Conservation (phyloP, 2,329 filamentous ascomycete genomes). For the Scleromitrula shiraiana region DNA sequence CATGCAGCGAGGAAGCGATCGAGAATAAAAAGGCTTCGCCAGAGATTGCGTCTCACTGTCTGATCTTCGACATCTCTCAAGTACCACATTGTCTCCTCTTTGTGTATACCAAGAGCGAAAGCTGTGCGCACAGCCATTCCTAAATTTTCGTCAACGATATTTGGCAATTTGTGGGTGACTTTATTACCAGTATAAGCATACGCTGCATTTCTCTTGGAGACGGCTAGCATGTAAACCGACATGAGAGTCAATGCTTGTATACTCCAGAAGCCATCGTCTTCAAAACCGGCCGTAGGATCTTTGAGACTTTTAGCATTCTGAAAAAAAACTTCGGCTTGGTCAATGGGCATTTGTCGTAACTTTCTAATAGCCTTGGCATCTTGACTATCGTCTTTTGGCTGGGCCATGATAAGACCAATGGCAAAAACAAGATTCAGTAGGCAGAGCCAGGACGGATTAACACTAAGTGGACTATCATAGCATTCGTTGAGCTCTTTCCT, state of each 20-base stretch:
- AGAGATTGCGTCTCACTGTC: conserved; percentile 46
- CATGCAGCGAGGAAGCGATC: conserved; percentile 56
- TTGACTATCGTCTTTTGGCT: conserved; percentile 39
- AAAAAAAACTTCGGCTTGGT: conserved; percentile 56
- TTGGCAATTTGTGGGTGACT: neutral
- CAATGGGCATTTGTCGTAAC: conserved; percentile 39
- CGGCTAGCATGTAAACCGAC: conserved; percentile 54
- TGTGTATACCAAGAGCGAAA: conserved; percentile 54
- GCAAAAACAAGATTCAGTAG: conserved; percentile 55
- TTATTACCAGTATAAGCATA: conserved; percentile 50
- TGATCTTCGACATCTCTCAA: conserved; percentile 39
- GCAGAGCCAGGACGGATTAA: conserved; percentile 46
- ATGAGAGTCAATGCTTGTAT: conserved; percentile 57
- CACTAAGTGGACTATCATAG: conserved; percentile 45
- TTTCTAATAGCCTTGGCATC: conserved; percentile 45
- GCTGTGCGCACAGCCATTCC: conserved; percentile 57
- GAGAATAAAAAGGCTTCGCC: conserved; percentile 56
- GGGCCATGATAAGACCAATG: conserved; percentile 52
- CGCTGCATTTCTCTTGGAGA: conserved; percentile 54
- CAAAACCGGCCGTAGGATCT: conserved; percentile 42
- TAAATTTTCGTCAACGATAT: conserved; percentile 24
- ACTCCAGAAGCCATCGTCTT: conserved; percentile 57
- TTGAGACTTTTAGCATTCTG: conserved; percentile 46
- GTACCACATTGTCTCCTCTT: conserved; percentile 48
- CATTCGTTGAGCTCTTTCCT: conserved; percentile 41